Evolutionary conservation across 2,329 filamentous ascomycete species (phyloP).

Genomic region (Ambrosiella beaveri): DNA sequence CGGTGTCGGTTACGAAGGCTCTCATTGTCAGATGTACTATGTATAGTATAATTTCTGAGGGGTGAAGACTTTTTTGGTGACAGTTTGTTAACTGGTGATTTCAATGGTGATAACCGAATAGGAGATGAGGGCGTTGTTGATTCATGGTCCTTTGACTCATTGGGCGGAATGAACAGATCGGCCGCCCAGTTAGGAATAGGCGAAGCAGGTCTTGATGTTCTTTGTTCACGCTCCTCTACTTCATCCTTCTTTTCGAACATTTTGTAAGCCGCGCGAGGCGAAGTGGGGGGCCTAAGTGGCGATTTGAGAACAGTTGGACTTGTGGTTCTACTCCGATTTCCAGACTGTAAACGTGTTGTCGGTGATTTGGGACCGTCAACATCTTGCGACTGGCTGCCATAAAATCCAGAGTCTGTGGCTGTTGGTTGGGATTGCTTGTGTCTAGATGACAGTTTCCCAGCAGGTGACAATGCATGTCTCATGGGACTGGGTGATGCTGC

Average conservation of each 20-base stretch:
- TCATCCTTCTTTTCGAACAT: background rate
- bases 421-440: background rate
- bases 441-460: background rate
- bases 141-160: background rate
- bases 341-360: background rate
- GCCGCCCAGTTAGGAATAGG: conserved; percentile 3
- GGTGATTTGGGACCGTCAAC: conserved; percentile 1
- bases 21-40: background rate
- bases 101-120: background rate
- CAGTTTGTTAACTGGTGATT: background rate
- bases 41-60: background rate
- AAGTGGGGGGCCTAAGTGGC: background rate
- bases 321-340: background rate
- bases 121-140: background rate
- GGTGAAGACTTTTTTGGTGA: background rate
- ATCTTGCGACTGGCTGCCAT: conserved; percentile 39
- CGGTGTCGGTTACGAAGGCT: background rate
- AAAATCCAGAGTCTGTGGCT: conserved; percentile 47
- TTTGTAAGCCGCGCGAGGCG: background rate
- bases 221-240: conserved; percentile 1
- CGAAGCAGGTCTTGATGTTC: conserved; percentile 2
- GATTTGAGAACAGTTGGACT: conserved; percentile 1
- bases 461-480: conserved; percentile 4
- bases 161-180: conserved; percentile 4
- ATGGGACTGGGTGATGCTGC: conserved; percentile 8